phyloP scores from a whole-genome alignment of 768 basidiomycete species.

The Coprinellus aureogranulatus region DNA sequence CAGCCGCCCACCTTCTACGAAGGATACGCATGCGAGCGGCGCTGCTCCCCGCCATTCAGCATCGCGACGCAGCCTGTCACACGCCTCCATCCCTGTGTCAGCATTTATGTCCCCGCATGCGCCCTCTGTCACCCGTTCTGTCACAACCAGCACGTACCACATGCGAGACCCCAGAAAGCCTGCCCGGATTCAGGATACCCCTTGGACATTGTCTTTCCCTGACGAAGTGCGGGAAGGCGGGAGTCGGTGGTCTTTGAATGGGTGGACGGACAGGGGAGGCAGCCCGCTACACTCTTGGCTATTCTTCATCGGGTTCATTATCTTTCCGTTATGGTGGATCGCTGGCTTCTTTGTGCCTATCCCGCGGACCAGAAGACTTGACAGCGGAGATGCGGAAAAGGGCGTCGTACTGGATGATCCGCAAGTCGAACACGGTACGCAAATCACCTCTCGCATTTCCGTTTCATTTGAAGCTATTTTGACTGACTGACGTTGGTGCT shows the following conservation, averaged over 20 bases:
- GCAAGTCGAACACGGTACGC: constrained; percentile 72
- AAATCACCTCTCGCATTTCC: too few relatives aligned
- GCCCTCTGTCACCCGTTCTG: constrained; percentile 57
- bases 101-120: constrained; percentile 77
- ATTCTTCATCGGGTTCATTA: constrained; percentile 71
- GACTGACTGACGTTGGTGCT: not conserved
- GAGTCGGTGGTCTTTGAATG: constrained; percentile 28
- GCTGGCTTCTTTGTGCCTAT: constrained; percentile 46
- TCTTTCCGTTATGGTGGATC: constrained; percentile 67
- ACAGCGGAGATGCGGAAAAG: constrained; percentile 58
- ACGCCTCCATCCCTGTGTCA: constrained; percentile 75
- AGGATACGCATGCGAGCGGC: constrained; percentile 21
- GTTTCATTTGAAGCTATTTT: constrained; percentile 9
- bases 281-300: constrained; percentile 73
- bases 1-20: constrained; percentile 19
- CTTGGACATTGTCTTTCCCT: constrained; percentile 58
- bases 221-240: constrained; percentile 25
- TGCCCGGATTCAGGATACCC: constrained; percentile 53
- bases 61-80: constrained; percentile 59
- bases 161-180: constrained; percentile 80
- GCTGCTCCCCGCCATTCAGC: constrained; percentile 21
- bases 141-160: constrained; percentile 56
- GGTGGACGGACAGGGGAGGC: constrained; percentile 47
- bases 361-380: constrained; percentile 62
- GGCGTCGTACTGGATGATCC: constrained; percentile 75